Evolutionary conservation across 176 grass and related monocot species (phyloP), one percentile per base, ranked within the genome.

Genomic region (Carex scoparia): DNA sequence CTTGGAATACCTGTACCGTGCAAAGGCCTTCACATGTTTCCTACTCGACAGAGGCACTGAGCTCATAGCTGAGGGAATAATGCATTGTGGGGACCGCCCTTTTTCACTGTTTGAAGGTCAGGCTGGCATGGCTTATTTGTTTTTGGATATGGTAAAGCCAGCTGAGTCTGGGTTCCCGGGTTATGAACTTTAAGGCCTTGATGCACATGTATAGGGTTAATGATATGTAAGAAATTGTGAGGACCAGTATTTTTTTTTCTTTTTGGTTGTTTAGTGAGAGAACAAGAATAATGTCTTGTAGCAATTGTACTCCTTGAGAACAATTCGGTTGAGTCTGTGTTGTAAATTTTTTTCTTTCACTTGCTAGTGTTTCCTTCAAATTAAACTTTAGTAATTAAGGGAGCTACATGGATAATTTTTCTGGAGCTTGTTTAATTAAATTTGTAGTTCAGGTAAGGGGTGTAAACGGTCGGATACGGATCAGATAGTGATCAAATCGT

Each of bases 41-140:
- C 86, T 98, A 44, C 89, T 92, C 1, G 93, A 94, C 65, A 86
- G 75, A 83, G 91, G 88, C 84, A 79, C 90, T 59, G 55, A 86
- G 12, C 61, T 98, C 79, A 93, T 94, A n/a, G 70, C 87, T 1
- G 80, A 98, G 5, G 95, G 90, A 28, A 56, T 14, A 28, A 91
- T 98, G 93, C 92, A 94, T 86, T 69, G 92, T n/a, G 95, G 92
- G 33, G 91, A 94, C 79, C 89, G 86, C 31, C 91, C 93, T 30
- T 94, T 92, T 85, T 98, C 95, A 33, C 81, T 94, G 70, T 98
- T 94, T 78, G 95, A 98, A 89, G 95, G 95, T 59, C 90, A 92
- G 70, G 95, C 89, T 71, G 95, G 95, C 67, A 94, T 92, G 89
- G 91, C 93, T 7, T 90, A 92, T 83, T 90, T 98, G 76, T 89